Conservation (phyloP, 306 rosid genomes). For the Quercus agrifolia region DNA sequence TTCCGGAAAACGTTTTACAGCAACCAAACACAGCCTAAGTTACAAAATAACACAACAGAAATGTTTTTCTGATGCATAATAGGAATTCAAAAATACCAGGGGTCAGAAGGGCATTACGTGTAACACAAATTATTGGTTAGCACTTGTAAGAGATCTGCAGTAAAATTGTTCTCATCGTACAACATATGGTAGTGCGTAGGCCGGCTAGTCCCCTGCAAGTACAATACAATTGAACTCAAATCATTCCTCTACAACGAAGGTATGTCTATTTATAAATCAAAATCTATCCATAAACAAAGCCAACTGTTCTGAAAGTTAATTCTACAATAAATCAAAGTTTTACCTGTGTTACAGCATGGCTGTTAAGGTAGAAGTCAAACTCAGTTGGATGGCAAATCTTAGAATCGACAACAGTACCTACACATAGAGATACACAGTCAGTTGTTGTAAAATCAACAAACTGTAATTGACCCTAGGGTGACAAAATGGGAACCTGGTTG, state of each 20-base stretch:
- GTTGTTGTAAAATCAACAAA: background rate
- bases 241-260: background rate
- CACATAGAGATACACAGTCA: background rate
- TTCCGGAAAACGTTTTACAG: too few species aligned
- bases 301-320: background rate
- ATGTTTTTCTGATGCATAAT: background rate
- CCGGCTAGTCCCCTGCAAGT: conserved; percentile 44
- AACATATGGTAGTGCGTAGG: conserved; percentile 47
- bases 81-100: background rate
- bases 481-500: conserved; percentile 53
- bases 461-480: background rate
- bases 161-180: conserved; percentile 42
- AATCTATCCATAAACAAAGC: background rate
- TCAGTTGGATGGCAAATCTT: conserved; percentile 63
- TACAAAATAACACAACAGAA: background rate
- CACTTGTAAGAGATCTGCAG: conserved; percentile 31
- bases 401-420: conserved; percentile 81
- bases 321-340: background rate
- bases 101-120: conserved; percentile 23
- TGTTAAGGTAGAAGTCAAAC: conserved; percentile 71
- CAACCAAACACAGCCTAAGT: too few species aligned
- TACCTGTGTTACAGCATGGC: conserved; percentile 86
- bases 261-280: background rate
- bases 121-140: conserved; percentile 46
- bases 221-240: background rate